Conservation (phyloP, 371 early-diverging fungal species). For the Funneliformis caledonium region DNA sequence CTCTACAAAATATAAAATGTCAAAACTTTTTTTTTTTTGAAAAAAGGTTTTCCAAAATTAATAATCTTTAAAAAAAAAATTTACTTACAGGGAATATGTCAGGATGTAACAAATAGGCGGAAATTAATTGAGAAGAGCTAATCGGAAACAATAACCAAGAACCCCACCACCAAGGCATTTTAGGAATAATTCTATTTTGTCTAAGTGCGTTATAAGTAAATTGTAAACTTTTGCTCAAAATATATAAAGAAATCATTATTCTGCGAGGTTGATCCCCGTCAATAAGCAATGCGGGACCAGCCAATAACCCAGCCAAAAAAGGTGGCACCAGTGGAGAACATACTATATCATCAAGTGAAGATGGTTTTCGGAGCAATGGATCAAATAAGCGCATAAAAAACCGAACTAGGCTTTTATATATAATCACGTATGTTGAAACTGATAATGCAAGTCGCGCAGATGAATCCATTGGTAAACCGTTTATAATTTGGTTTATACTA, state of each 20-base stretch:
- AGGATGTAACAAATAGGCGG: slow-evolving; percentile 42
- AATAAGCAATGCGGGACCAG: slow-evolving; percentile 42
- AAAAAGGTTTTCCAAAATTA: not conserved
- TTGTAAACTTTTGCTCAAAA: slow-evolving; percentile 45
- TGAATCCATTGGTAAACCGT: not conserved
- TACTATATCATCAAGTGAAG: not conserved
- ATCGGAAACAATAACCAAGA: slow-evolving; percentile 45
- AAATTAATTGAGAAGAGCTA: slow-evolving; percentile 39
- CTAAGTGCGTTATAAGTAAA: slow-evolving; percentile 38
- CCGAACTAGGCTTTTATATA: slow-evolving; percentile 29
- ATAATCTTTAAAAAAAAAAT: not conserved
- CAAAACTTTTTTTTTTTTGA: not conserved
- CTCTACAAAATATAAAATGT: not conserved
- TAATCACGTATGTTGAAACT: slow-evolving; percentile 7
- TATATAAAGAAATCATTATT: slow-evolving; percentile 41
- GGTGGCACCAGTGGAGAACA: slow-evolving; percentile 40
- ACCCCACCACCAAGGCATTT: slow-evolving; percentile 46
- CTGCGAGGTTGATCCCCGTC: slow-evolving; percentile 39
- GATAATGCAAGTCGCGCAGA: slow-evolving; percentile 5
- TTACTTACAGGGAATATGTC: slow-evolving; percentile 45
- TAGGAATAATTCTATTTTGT: slow-evolving; percentile 31
- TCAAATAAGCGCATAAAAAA: slow-evolving; percentile 18
- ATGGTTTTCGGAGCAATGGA: slow-evolving; percentile 11
- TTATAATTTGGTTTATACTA: not conserved
- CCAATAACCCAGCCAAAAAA: slow-evolving; percentile 41